Evolutionary conservation across 2,329 filamentous ascomycete species (phyloP).

Genomic region (Pseudogymnoascus sp.): DNA sequence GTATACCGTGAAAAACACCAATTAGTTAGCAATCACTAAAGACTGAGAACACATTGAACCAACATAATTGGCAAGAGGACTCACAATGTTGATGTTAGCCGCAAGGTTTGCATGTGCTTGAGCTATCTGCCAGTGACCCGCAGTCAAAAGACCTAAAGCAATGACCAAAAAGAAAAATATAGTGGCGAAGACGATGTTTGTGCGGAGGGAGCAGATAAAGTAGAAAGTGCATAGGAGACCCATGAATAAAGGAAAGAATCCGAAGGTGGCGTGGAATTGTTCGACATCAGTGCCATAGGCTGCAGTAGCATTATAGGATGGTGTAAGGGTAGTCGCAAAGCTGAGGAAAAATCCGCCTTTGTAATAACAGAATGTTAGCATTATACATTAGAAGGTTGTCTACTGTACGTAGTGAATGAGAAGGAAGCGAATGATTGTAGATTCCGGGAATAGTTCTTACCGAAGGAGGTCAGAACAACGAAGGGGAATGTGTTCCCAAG

Average conservation of each 20-base stretch:
- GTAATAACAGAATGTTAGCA: not conserved
- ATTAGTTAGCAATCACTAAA: not conserved
- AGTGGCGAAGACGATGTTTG: slow-evolving; percentile 62
- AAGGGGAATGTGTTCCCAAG: slow-evolving; percentile 51
- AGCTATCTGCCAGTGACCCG: slow-evolving; percentile 52
- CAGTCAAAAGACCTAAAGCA: slow-evolving; percentile 53
- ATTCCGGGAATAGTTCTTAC: not conserved
- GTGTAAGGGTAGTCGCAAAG: slow-evolving; percentile 45
- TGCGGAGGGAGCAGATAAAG: slow-evolving; percentile 62
- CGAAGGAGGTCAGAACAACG: slow-evolving; percentile 45
- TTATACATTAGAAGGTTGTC: slow-evolving; percentile 14
- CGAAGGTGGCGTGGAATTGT: slow-evolving; percentile 21
- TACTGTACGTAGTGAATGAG: slow-evolving; percentile 12
- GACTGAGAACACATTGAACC: not conserved
- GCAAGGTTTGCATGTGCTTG: slow-evolving; percentile 2
- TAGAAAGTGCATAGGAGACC: slow-evolving; percentile 59
- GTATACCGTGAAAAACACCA: not conserved
- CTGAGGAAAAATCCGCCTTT: slow-evolving; percentile 46
- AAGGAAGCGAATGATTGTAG: not conserved
- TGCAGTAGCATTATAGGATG: slow-evolving; percentile 43
- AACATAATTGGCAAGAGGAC: not conserved
- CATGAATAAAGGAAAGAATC: slow-evolving; percentile 61
- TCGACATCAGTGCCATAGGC: slow-evolving; percentile 32
- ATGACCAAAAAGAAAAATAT: slow-evolving; percentile 60
- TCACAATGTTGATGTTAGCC: not conserved